phyloP scores from a whole-genome alignment of 352 stramenopile genomes.

The Globisporangium yorkense region DNA sequence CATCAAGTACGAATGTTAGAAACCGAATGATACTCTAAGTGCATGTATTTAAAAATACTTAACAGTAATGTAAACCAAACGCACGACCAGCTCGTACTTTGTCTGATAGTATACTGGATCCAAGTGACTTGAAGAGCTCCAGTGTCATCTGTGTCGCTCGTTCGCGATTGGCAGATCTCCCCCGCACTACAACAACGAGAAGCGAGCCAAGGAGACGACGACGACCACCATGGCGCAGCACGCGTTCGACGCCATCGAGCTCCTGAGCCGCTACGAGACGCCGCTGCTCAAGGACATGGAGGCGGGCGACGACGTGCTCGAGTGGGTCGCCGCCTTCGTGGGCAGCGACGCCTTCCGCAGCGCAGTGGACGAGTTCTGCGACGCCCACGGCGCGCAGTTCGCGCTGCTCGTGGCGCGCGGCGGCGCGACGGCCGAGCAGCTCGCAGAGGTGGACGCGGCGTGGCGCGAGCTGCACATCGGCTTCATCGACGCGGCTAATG shows the following conservation, averaged over 20 bases:
- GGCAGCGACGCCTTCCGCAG: conserved; percentile 69
- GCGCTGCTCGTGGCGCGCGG: conserved; percentile 57
- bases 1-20: too few species aligned
- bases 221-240: conserved; percentile 16
- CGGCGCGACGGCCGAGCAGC: conserved; percentile 43
- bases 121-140: too few species aligned
- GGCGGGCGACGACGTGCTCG: conserved; percentile 65
- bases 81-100: too few species aligned
- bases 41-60: too few species aligned
- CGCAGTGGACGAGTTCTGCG: conserved; percentile 57
- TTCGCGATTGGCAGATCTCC: neutral
- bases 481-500: conserved; percentile 68
- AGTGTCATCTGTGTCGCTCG: too few species aligned
- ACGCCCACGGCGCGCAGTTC: conserved; percentile 51
- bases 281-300: conserved; percentile 83
- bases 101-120: too few species aligned
- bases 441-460: conserved; percentile 51
- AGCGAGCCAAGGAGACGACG: neutral
- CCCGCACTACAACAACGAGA: neutral
- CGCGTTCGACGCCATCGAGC: conserved; percentile 69
- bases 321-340: conserved; percentile 73
- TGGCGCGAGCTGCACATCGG: conserved; percentile 67
- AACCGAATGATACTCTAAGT: too few species aligned
- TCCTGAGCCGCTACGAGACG: conserved; percentile 74
- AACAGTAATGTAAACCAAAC: too few species aligned